Conservation (phyloP, 371 early-diverging fungal genomes). For the Encephalitozoon intestinalis region DNA sequence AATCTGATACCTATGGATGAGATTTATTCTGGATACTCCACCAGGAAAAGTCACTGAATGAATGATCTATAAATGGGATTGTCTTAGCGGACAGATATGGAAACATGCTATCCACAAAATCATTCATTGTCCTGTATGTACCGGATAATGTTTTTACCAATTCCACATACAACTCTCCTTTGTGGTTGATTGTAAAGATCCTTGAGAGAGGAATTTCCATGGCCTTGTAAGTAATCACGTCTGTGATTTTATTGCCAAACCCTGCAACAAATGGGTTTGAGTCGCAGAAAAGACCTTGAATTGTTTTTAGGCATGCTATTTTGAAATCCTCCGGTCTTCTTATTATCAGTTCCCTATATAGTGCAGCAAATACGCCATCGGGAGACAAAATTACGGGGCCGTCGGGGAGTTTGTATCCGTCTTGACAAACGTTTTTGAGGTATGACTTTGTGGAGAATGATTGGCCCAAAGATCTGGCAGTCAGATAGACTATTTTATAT, state of each 20-base stretch:
- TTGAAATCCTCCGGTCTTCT: slow-evolving; percentile 91
- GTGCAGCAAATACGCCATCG: slow-evolving; percentile 77
- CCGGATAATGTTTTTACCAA: slow-evolving; percentile 26
- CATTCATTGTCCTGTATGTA: slow-evolving; percentile 62
- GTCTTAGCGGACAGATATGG: slow-evolving; percentile 63
- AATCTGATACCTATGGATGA: neutral
- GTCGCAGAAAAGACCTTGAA: slow-evolving; percentile 68
- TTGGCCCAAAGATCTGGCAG: slow-evolving; percentile 89
- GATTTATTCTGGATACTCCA: slow-evolving; percentile 28
- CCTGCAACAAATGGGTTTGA: slow-evolving; percentile 84
- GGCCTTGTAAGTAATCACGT: slow-evolving; percentile 81
- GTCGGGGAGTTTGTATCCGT: slow-evolving; percentile 74
- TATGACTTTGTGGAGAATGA: slow-evolving; percentile 76
- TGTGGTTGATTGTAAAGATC: slow-evolving; percentile 87
- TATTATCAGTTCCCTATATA: slow-evolving; percentile 75
- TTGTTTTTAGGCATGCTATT: slow-evolving; percentile 83
- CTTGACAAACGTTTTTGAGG: slow-evolving; percentile 76
- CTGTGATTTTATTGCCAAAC: slow-evolving; percentile 89
- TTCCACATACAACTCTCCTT: slow-evolving; percentile 80
- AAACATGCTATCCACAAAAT: slow-evolving; percentile 86
- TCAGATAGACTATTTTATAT: slow-evolving; percentile 87
- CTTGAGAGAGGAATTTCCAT: slow-evolving; percentile 80
- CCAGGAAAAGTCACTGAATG: slow-evolving; percentile 34
- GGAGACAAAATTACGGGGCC: slow-evolving; percentile 94
- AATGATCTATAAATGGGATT: slow-evolving; percentile 7